Evolutionary conservation across 202 grass and related monocot genomes (phyloP).

Genomic region (Eragrostis tef): DNA sequence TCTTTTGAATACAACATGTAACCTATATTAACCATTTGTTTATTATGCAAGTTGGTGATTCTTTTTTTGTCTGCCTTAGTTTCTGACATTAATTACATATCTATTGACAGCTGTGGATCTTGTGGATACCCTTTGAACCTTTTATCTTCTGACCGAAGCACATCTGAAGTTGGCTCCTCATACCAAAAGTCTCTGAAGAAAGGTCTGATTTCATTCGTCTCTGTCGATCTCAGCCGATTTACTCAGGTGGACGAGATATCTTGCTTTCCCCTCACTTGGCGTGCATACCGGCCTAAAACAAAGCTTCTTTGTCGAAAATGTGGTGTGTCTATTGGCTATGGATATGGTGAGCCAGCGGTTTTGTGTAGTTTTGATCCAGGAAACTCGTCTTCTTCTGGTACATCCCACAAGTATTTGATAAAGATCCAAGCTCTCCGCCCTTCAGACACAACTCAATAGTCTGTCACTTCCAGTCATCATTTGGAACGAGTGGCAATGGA

Average conservation of each 20-base stretch:
- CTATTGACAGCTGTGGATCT: constrained; percentile 60
- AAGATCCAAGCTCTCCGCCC: constrained; percentile 67
- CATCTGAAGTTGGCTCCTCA: constrained; percentile 56
- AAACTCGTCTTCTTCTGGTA: constrained; percentile 55
- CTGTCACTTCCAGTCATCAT: constrained; percentile 32
- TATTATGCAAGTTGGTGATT: background rate
- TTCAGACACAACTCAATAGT: constrained; percentile 48
- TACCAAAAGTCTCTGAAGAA: constrained; percentile 69
- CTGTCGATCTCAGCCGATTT: constrained; percentile 71
- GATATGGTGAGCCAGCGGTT: constrained; percentile 63
- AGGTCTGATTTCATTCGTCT: constrained; percentile 59
- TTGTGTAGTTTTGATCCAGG: constrained; percentile 64
- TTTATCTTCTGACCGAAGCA: constrained; percentile 62
- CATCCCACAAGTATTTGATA: constrained; percentile 64
- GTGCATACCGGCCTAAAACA: constrained; percentile 61
- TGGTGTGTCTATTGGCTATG: constrained; percentile 57
- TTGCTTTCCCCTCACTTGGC: constrained; percentile 59
- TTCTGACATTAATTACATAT: constrained; percentile 46
- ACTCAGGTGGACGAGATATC: constrained; percentile 65
- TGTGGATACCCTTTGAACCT: constrained; percentile 74
- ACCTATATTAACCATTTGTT: background rate
- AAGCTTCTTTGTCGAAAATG: constrained; percentile 79
- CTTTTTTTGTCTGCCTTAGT: constrained; percentile 27
- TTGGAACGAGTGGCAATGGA: constrained; percentile 53
- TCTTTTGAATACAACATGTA: background rate